A percentile compares a stretch with the other conserved stretches of the same genome.
phyloP scores from a whole-genome alignment of 371 early-diverging fungal genomes.

The Saksenaea vasiformis region DNA sequence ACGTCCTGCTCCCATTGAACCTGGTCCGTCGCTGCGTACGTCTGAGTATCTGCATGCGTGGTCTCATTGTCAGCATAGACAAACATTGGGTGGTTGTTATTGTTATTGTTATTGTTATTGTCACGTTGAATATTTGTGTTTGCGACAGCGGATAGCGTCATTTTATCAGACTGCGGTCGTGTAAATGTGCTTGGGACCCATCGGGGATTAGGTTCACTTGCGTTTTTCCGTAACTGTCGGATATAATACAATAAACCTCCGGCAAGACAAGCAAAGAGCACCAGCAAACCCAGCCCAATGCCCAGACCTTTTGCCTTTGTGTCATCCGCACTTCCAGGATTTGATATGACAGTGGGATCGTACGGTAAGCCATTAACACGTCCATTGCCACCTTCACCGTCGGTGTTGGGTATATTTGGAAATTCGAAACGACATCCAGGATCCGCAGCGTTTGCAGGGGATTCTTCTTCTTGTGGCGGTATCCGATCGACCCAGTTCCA shows the following conservation, averaged over 20 bases:
- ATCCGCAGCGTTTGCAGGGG: background rate
- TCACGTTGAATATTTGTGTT: constrained; percentile 6
- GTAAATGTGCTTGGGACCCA: background rate
- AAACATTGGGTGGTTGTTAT: constrained; percentile 42
- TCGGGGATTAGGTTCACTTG: background rate
- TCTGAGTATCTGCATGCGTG: constrained; percentile 18
- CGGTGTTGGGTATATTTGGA: constrained; percentile 16
- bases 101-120: no score
- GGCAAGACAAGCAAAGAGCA: background rate
- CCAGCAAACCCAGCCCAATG: constrained; percentile 11
- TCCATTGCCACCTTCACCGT: background rate
- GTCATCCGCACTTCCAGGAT: constrained; percentile 15
- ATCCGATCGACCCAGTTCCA: constrained; percentile 45
- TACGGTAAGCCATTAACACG: background rate
- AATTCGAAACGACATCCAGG: constrained; percentile 28
- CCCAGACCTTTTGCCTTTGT: constrained; percentile 32
- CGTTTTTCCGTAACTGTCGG: constrained; percentile 3
- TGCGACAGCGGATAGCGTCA: background rate
- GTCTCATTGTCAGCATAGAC: constrained; percentile 28
- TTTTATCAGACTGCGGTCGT: constrained; percentile 7
- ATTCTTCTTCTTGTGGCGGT: background rate
- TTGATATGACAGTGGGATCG: constrained; percentile 18
- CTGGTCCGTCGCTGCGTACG: constrained; percentile 45
- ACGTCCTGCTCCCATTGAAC: constrained; percentile 42
- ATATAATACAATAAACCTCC: background rate